Evolutionary conservation across 2,329 filamentous ascomycete species (phyloP).

Genomic region (Neonectria neomacrospora): DNA sequence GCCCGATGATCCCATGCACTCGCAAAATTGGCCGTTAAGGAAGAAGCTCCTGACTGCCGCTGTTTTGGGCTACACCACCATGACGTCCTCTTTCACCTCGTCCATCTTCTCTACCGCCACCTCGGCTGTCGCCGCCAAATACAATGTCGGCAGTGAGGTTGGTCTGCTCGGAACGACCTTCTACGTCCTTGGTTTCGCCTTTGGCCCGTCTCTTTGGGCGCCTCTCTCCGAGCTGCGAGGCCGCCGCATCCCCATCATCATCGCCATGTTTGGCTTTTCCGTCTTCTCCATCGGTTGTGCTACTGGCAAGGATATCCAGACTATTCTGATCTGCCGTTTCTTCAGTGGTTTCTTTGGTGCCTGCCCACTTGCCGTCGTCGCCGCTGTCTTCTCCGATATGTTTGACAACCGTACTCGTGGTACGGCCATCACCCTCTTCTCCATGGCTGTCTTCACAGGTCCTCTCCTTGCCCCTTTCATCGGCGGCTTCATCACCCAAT

Average conservation of each 20-base stretch:
- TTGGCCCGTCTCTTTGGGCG: slow-evolving; percentile 77
- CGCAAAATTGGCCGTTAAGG: slow-evolving; percentile 84
- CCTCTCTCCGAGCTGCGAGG: slow-evolving; percentile 79
- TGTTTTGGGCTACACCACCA: slow-evolving; percentile 78
- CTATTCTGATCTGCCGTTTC: slow-evolving; percentile 77
- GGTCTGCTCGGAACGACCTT: slow-evolving; percentile 73
- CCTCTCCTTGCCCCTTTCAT: slow-evolving; percentile 75
- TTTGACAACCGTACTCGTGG: slow-evolving; percentile 72
- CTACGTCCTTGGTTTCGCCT: slow-evolving; percentile 78
- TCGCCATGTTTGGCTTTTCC: slow-evolving; percentile 76
- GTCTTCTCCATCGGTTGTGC: slow-evolving; percentile 74
- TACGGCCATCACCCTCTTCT: slow-evolving; percentile 56
- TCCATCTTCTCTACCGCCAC: slow-evolving; percentile 80
- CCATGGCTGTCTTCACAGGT: slow-evolving; percentile 69
- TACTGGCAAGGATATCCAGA: slow-evolving; percentile 74
- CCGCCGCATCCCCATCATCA: slow-evolving; percentile 69
- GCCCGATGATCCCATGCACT: slow-evolving; percentile 82
- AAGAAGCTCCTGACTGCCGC: slow-evolving; percentile 79
- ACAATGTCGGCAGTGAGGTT: slow-evolving; percentile 70
- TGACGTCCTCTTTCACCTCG: slow-evolving; percentile 77
- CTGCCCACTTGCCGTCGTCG: slow-evolving; percentile 74
- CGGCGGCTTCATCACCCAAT: slow-evolving; percentile 72
- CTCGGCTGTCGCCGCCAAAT: slow-evolving; percentile 64
- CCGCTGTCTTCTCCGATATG: slow-evolving; percentile 78
- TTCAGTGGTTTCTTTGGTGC: slow-evolving; percentile 79